Base-by-base conservation (phyloP, 2,329 filamentous ascomycete genomes). In the Fusarium avenaceum region DNA sequence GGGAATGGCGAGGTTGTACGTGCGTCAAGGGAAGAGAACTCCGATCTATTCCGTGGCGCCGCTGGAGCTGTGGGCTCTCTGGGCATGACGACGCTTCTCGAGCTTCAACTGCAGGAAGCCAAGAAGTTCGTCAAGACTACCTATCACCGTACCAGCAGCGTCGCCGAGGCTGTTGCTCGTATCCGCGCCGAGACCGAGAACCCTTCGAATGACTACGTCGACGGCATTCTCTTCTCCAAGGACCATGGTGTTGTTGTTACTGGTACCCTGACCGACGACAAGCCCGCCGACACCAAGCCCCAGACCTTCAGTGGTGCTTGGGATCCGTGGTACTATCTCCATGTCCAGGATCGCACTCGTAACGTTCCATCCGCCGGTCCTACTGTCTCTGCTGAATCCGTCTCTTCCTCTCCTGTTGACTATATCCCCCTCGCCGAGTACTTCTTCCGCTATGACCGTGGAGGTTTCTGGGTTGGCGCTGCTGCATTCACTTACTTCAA, bases 241-340 rank as follows among this genome's bases (percentile, higher is more conserved):
- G 79, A 81, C 24, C 81, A 80, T 10, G 86, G 86, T 0, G 83
- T 91, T 1, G 79, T 92, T 42, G 89, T 90, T 74, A 82, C 84
- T 0, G 91, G 91, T 0, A 81, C 80, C 11, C 78, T 91, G 26
- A 83, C 83, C 2, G 80, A 90, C 51, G 74, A 79, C 0, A 76
- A 75, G 47, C 74, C 80, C 75, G 48, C 75, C 73, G 44, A 76
- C 72, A 49, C 17, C 15, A 70, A 54, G 44, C 43, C 57, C 80
- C 89, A 88, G 83, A 89, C 84, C 8, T 86, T 88, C 46, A 85
- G 4, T 78, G 78, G 35, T 79, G 74, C 3, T 91, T 92, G 76
- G 11, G 91, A 94, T 72, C 87, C 89, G 0, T 94, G 91, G 92
- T 92, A 92, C 75, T 93, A 92, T 67, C 79, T 93, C 20, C 90